Evolutionary conservation across 2,329 filamentous ascomycete genomes (phyloP).

Genomic region (Ceratocystis variospora): DNA sequence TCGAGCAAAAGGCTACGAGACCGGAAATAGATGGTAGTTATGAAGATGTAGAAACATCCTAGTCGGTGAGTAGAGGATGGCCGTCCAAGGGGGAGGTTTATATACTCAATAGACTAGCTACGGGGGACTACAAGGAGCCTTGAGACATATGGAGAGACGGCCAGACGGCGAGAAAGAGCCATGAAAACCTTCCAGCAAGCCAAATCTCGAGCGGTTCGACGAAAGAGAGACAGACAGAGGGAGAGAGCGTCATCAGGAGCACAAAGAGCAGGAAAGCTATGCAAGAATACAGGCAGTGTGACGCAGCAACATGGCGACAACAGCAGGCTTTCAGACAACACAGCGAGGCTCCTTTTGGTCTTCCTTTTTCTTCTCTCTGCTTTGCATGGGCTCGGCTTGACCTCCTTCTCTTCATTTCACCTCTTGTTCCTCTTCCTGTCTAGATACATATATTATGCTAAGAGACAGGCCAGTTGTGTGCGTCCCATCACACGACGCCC

Average conservation of each 20-base stretch:
- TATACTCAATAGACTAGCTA: no score
- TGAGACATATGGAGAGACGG: no score
- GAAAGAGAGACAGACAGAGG: background rate
- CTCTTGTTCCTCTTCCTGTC: background rate
- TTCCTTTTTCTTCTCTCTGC: background rate
- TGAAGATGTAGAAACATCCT: background rate
- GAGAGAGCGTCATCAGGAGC: slow-evolving; percentile 5
- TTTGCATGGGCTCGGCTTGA: background rate
- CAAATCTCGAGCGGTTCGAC: no score
- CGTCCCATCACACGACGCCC: slow-evolving; percentile 9
- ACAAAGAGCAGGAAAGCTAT: background rate
- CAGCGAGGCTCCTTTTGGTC: background rate
- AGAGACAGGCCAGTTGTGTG: background rate
- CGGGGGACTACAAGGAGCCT: no score
- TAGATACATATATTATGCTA: slow-evolving; percentile 4
- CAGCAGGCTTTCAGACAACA: background rate
- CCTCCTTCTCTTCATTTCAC: background rate
- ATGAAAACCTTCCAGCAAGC: background rate
- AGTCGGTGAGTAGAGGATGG: background rate
- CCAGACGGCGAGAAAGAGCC: background rate
- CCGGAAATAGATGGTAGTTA: background rate
- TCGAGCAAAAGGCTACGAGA: slow-evolving; percentile 1
- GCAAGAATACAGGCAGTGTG: background rate
- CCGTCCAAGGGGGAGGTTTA: no score
- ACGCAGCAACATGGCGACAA: background rate